Evolutionary conservation across 352 stramenopile species (phyloP), one percentile per base, ranked within the genome.

Genomic region (Pythium volutum): DNA sequence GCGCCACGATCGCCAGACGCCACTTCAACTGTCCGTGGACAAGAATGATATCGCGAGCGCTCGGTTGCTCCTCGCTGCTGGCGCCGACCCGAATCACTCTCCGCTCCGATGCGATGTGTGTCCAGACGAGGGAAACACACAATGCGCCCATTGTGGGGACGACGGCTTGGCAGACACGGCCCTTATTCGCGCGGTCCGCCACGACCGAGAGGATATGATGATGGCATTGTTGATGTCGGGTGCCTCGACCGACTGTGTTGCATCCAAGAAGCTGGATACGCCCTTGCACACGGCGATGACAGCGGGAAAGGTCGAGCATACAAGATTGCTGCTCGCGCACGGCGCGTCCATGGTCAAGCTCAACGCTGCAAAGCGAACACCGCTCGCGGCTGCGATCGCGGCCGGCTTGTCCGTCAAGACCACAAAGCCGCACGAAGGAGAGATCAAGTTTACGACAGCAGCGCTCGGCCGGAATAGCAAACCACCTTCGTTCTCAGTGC

Each of bases 21-120:
- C 83, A 11, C 49, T 92, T 29, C 63, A 81, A 45, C 76, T 65
- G 29, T 79, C 79, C 4, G 70, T 92, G 1, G 56, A 75, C 26
- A 64, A 66, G 1, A 69, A 69, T 3, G 73, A 88, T 45, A 22
- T 66, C 2, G 48, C 74, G 2, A 77, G 66, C 6, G 71, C 74
- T 3, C 56, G 54, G 1, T 11, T 70, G n/a, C 46, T 89, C 7
- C 55, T 88, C 0, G 38, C 18, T 3, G 66, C 73, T 39, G 56
- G 64, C 1, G 78, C 76, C 1, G 49, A 87, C 49, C 34, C 71
- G 18, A 83, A 90, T 36, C 49, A 74, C 22, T 88, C 76, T 6
- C 55, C 73, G 18, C 16, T 34, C n/a, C 47, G 48, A 4, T 64
- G 57, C 3, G 48, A 72, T 18, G 51, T 56, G 3, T 89, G 80